Base-by-base conservation (phyloP, 129 eudicot genomes). In the Logfia minima region DNA sequence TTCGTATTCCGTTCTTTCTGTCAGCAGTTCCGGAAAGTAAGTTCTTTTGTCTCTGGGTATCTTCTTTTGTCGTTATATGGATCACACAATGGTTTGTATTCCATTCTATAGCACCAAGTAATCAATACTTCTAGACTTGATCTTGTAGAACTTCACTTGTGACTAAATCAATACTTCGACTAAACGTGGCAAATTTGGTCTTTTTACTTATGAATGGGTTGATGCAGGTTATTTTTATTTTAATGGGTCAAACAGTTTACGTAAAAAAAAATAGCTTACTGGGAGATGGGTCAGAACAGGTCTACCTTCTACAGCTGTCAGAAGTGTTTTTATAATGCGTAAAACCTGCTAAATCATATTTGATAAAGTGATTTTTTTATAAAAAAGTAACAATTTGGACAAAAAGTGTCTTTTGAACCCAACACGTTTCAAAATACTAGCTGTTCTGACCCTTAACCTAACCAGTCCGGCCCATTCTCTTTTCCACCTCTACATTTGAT, bases 21-120 rank as follows among this genome's bases (percentile, higher is more conserved):
- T 91, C 41, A 94, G 99, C 91, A 90, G 97, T 89, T 91, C 99
- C 0, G 97, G 97, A 64, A 94, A 94, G 99, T 94, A 89, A 86
- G 97, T 87, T 35, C 39, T 22, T 24, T 62, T 61, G 9, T 70
- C 74, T 16, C 29, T 21, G 66, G 70, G 76, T 68, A 29, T 67
- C 59, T 32, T 59, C 0, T 63, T 26, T n/a, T 66, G 22, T 32
- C 22, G 8, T 34, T 19, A 66, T 66, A n/a, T 32, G 48, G 45
- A 66, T 66, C 21, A 66, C 34, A 11, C 59, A 31, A 75, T 37
- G 69, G 37, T 23, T 58, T 5, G 23, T 19, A 19, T 58, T 24
- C 16, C 81, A 6, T 34, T 77, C 43, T n/a, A 5, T 48, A 70
- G 43, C 28, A 34, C 6, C 13, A 56, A 62, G 51, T 55, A 72